Evolutionary conservation across 73 alveolate genomes (phyloP).

Genomic region (Breviolum minutum): DNA sequence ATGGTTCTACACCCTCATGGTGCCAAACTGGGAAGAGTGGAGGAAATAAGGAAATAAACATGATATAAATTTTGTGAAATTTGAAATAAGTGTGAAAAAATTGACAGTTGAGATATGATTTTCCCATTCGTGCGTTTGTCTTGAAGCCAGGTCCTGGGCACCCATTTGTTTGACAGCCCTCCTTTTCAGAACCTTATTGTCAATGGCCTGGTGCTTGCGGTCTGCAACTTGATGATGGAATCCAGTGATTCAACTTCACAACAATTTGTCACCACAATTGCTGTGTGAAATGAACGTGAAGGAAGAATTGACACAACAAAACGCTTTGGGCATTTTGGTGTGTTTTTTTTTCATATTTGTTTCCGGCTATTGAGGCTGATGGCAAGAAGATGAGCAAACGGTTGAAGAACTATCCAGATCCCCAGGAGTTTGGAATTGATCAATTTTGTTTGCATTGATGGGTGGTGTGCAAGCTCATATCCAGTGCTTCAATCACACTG

Average conservation of each 20-base stretch:
- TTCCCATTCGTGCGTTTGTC: no score
- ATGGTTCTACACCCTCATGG: conserved; percentile 99
- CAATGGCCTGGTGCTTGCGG: conserved; percentile 97
- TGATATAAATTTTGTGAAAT: background rate
- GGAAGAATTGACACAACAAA: no score
- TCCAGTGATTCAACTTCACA: background rate
- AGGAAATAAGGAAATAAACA: background rate
- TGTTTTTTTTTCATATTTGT: background rate
- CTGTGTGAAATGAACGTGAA: background rate
- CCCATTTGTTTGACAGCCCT: conserved; percentile 98
- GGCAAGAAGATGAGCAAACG: conserved; percentile 99
- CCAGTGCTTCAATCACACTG: no score
- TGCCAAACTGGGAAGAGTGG: conserved; percentile 42
- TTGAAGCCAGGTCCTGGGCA: conserved; percentile 96
- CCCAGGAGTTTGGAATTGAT: conserved; percentile 85
- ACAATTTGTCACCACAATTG: no score
- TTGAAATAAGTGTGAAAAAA: background rate
- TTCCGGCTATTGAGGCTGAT: conserved; percentile 95
- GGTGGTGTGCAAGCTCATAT: no score
- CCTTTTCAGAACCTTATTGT: conserved; percentile 99
- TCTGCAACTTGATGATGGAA: background rate
- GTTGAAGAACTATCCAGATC: conserved; percentile 99
- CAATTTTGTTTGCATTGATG: no score
- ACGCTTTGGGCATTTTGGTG: background rate
- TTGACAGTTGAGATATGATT: background rate